These are phyloP conservation scores for Rhododendron mucronatum DNA, from an alignment of 148 eudicot genomes.

Conservation along the genomic window DNA sequence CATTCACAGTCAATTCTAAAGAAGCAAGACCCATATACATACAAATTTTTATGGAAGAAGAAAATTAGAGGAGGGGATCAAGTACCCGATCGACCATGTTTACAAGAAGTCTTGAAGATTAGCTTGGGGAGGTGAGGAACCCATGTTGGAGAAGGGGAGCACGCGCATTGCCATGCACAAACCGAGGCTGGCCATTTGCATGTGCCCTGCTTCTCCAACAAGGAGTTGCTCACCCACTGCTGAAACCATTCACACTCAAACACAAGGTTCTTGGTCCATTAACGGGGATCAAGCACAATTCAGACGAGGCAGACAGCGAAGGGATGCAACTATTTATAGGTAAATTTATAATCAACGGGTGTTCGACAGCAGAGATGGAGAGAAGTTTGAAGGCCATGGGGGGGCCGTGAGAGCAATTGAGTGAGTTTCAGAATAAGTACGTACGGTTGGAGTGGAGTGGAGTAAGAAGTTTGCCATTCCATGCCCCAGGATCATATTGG, in stretches of 20 bases:
- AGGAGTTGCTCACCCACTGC: neutral
- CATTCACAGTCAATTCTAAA: neutral
- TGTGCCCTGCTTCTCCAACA: conserved; percentile 4
- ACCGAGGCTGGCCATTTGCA: neutral
- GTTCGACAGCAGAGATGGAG: neutral
- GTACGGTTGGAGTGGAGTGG: neutral
- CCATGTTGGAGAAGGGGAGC: neutral
- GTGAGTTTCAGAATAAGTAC: neutral
- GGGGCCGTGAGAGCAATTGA: neutral
- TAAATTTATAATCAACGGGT: too few species aligned
- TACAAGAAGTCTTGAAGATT: neutral
- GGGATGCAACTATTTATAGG: neutral
- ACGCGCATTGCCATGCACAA: neutral
- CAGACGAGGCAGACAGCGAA: neutral
- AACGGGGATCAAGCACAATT: neutral
- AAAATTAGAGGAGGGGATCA: neutral
- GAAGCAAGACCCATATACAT: neutral
- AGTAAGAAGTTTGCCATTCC: neutral
- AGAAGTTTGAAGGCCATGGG: neutral
- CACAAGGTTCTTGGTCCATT: neutral
- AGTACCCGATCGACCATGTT: neutral
- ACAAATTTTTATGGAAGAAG: neutral
- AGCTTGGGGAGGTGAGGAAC: neutral
- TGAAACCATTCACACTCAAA: neutral
- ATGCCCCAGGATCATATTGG: neutral